Conservation (phyloP, 805 yeast genomes). For the Teunomyces tritomae region DNA sequence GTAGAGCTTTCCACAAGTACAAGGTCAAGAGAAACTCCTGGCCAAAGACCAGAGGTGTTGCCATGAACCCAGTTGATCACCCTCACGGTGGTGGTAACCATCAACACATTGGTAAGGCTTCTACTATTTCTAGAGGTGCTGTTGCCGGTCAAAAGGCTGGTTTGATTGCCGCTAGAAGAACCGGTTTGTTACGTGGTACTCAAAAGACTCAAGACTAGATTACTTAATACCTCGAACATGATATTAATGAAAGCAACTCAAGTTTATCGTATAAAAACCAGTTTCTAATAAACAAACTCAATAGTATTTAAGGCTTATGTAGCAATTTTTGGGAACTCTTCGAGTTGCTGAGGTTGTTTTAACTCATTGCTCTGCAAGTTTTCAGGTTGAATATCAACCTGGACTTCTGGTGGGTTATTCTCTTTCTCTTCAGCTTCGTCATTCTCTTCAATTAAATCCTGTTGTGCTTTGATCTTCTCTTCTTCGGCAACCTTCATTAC, state of each 20-base stretch:
- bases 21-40: conserved; percentile 99
- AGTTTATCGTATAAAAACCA: conserved; percentile 2
- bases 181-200: conserved; percentile 99
- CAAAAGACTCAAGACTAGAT: conserved; percentile 67
- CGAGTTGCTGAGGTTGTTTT: neutral
- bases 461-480: neutral
- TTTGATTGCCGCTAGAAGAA: conserved; percentile 99
- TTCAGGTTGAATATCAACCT: neutral
- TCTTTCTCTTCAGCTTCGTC: neutral
- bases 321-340: conserved; percentile 1
- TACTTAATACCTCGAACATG: conserved; percentile 57
- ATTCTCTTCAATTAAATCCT: neutral
- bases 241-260: conserved; percentile 3
- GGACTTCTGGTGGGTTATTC: neutral
- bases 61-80: conserved; percentile 99
- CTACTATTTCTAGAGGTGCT: conserved; percentile 98
- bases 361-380: neutral
- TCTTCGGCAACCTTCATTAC: neutral
- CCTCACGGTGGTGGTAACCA: conserved; percentile 99
- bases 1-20: conserved; percentile 99
- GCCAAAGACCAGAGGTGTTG: conserved; percentile 99
- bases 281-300: conserved; percentile 2
- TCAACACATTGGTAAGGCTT: conserved; percentile 99
- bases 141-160: conserved; percentile 99
- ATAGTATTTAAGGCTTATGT: neutral